Base-by-base conservation (phyloP, 345 rosid species). In the Bretschneidera sinensis region DNA sequence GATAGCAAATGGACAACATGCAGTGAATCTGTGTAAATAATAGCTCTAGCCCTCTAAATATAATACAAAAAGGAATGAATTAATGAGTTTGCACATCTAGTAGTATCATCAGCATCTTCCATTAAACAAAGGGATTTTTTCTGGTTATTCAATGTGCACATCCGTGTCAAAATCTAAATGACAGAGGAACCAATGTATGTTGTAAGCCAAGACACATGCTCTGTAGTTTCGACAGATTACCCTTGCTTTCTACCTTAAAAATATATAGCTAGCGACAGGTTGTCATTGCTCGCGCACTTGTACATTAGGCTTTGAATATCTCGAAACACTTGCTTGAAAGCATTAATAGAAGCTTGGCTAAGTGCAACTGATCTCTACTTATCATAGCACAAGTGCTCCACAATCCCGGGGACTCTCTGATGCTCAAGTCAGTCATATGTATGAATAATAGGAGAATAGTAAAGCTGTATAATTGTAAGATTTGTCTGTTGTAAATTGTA, bases 201-300 rank as follows among this genome's bases (percentile, higher is more conserved):
- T 94, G 99, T 51, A 94, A 64, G 48, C 99, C 99, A 2, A 94
- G 68, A 52, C 95, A 87, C 88, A 94, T 76, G 76, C 96, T 82
- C 43, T 94, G 99, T 19, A 94, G 63, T 69, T 82, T 90, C 70
- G 79, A 73, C 17, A 88, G 73, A 65, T 80, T 94, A 21, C 99
- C 99, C 79, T 94, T 94, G 75, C 99, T 94, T 62, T 96, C 99
- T 6, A 96, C 80, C 74, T 84, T 90, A 54, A 71, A 81, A n/a
- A n/a, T n/a, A n/a, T 97, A 94, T 90, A 25, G 79, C 68, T 75
- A 94, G 24, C 53, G 90, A 78, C 2, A 96, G 77, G 35, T 94
- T 94, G 17, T 82, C 85, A 31, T 65, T 68, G 14, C 75, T 72
- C 0, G 85, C 91, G 69, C 88, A 83, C 52, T 78, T 84, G 64